Percentiles rank a stretch among this genome's conserved stretches.
These are phyloP conservation scores for Cenchrus americanus DNA, from an alignment of 176 grass and related monocot genomes.

Conservation along the genomic window DNA sequence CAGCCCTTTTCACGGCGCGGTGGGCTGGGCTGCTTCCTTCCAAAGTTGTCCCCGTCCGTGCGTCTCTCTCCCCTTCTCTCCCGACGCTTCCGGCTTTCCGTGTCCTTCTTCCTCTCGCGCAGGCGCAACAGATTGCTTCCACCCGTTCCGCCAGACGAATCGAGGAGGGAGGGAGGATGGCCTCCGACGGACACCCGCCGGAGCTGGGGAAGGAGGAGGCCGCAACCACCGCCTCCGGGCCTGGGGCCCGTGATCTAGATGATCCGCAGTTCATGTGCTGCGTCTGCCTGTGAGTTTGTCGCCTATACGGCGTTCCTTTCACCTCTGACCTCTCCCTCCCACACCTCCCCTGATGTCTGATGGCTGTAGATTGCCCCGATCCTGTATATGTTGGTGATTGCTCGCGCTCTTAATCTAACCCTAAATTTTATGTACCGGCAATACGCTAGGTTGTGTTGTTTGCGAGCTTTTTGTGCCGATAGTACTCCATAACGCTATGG, in stretches of 20 bases:
- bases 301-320: neutral
- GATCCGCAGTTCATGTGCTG: constrained; percentile 68
- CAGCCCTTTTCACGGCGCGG: neutral
- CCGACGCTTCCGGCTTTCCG: constrained; percentile 15
- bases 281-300: constrained; percentile 80
- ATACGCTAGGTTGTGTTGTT: neutral
- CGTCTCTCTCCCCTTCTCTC: too few relatives aligned
- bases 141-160: neutral
- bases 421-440: neutral
- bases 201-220: constrained; percentile 13
- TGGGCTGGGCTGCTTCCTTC: neutral
- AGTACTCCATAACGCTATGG: neutral
- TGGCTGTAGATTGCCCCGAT: constrained; percentile 3
- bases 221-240: neutral
- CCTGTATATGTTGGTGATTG: neutral
- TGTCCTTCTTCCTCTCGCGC: constrained; percentile 20
- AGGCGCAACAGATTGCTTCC: constrained; percentile 15
- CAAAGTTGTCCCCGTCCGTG: neutral
- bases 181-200: constrained; percentile 39
- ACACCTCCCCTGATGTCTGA: neutral
- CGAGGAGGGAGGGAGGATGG: constrained; percentile 37
- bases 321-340: neutral
- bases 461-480: neutral
- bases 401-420: neutral
- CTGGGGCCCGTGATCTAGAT: constrained; percentile 33